Conservation (phyloP, 192 early-diverging fungal genomes). For the Thoreauomyces humboldtii region DNA sequence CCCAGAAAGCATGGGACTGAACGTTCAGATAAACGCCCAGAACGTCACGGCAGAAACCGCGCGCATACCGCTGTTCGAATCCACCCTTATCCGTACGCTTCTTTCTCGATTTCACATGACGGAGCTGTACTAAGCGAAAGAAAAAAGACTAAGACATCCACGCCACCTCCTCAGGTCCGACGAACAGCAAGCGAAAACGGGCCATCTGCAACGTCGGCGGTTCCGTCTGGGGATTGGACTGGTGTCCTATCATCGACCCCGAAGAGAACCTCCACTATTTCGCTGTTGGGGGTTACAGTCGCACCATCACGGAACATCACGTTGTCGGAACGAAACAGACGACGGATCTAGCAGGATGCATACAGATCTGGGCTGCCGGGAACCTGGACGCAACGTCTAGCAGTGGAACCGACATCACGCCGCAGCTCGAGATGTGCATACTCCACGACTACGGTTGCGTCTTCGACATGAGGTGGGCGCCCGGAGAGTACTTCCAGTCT, state of each 20-base stretch:
- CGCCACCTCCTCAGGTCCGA: neutral
- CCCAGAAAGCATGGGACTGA: too few relatives aligned
- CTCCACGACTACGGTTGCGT: conserved; percentile 36
- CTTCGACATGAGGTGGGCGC: conserved; percentile 39
- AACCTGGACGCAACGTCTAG: neutral
- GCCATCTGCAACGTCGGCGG: conserved; percentile 38
- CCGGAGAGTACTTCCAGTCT: conserved; percentile 24
- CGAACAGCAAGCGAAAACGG: conserved; percentile 11
- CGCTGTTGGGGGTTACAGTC: conserved; percentile 39
- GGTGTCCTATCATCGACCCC: conserved; percentile 19
- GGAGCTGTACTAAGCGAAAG: neutral
- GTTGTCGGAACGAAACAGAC: conserved; percentile 30
- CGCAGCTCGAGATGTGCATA: conserved; percentile 30
- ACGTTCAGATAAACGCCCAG: too few relatives aligned
- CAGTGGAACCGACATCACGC: neutral
- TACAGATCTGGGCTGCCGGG: conserved; percentile 41
- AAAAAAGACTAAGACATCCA: neutral
- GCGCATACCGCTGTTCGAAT: neutral
- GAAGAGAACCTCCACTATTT: conserved; percentile 23
- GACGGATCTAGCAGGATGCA: conserved; percentile 28
- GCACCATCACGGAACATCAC: conserved; percentile 28
- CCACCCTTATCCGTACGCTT: neutral
- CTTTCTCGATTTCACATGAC: neutral
- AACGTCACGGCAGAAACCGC: neutral
- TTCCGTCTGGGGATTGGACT: conserved; percentile 46